A percentile compares a stretch with the other conserved stretches of the same genome.
These are phyloP conservation scores for Angomonas deanei DNA, from an alignment of 208 protist species.

Conservation along the genomic window DNA sequence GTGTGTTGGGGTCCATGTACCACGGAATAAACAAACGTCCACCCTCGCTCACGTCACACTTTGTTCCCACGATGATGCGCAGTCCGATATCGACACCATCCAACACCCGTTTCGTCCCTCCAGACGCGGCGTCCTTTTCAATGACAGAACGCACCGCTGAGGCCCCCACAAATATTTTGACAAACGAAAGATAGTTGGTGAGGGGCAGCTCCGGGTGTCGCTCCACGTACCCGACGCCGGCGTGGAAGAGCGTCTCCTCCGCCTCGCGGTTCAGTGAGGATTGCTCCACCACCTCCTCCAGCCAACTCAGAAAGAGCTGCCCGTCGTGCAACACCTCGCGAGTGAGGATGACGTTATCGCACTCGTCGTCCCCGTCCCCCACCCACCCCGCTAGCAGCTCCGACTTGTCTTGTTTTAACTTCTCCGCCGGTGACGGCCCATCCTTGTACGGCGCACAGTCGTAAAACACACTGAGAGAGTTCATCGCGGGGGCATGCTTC, in stretches of 20 bases:
- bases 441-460: conserved; percentile 54
- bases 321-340: conserved; percentile 27
- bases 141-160: conserved; percentile 46
- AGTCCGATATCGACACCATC: conserved; percentile 41
- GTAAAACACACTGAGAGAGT: conserved; percentile 66
- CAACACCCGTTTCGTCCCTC: conserved; percentile 2
- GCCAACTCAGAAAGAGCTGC: conserved; percentile 45
- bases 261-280: conserved; percentile 58
- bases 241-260: conserved; percentile 28
- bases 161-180: conserved; percentile 51
- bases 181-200: conserved; percentile 68
- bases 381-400: conserved; percentile 45
- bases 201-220: conserved; percentile 67
- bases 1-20: conserved; percentile 63
- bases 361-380: conserved; percentile 32
- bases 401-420: not conserved
- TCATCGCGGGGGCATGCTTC: conserved; percentile 48
- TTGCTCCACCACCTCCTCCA: conserved; percentile 79
- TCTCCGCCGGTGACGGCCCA: not conserved
- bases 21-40: conserved; percentile 73
- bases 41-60: conserved; percentile 75
- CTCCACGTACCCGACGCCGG: conserved; percentile 65
- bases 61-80: conserved; percentile 47
- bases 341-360: conserved; percentile 58
- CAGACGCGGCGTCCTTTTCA: conserved; percentile 7